Conservation (phyloP, 208 protist genomes). For the Acanthamoeba pearcei region DNA sequence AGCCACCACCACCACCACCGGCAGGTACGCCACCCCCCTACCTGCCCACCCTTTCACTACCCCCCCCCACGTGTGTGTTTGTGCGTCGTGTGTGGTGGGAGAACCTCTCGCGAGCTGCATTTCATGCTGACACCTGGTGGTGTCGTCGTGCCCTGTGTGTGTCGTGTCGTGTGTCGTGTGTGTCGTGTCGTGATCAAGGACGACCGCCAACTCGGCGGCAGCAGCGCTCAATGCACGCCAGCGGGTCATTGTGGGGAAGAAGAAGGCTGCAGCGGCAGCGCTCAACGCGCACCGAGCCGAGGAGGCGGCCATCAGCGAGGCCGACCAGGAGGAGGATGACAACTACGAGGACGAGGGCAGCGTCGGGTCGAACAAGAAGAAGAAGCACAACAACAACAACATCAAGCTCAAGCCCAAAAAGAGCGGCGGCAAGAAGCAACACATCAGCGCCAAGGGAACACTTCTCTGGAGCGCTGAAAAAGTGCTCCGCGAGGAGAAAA, state of each 20-base stretch:
- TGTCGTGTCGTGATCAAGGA: neutral
- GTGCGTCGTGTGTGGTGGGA: too few species aligned
- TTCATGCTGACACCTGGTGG: too few species aligned
- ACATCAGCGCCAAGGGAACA: slow-evolving; percentile 32
- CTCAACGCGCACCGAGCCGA: neutral
- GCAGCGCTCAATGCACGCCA: neutral
- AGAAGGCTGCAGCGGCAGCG: slow-evolving; percentile 20
- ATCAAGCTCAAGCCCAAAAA: neutral
- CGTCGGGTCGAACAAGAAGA: neutral
- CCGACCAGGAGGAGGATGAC: neutral
- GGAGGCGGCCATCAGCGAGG: neutral
- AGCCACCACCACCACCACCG: neutral
- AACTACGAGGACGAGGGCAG: neutral
- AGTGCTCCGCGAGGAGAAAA: slow-evolving; percentile 64
- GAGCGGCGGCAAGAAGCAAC: slow-evolving; percentile 1
- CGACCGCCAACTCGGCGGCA: neutral
- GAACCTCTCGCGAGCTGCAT: too few species aligned
- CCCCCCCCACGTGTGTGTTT: too few species aligned
- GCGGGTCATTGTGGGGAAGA: slow-evolving; percentile 20
- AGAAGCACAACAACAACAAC: slow-evolving; percentile 35
- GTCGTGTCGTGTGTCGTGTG: neutral
- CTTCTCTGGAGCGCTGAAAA: slow-evolving; percentile 56
- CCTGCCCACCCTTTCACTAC: too few species aligned
- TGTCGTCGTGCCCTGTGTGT: too few species aligned
- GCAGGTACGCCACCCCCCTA: too few species aligned